Evolutionary conservation across 108 stramenopile genomes (phyloP).

Genomic region (Skeletonema costatum): DNA sequence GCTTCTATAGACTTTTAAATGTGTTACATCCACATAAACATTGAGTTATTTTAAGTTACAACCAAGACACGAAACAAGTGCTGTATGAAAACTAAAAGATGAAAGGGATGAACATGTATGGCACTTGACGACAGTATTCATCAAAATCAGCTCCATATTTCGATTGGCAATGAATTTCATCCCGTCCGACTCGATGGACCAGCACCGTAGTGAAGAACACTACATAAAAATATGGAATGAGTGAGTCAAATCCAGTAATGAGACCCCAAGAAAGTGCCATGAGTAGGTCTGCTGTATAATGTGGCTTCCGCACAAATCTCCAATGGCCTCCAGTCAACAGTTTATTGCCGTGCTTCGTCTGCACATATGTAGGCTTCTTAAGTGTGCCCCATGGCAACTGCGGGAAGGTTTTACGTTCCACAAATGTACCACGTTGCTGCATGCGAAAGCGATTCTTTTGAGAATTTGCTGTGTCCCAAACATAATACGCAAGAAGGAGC

Average conservation of each 20-base stretch:
- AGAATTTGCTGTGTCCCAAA: conserved; percentile 66
- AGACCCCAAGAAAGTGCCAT: conserved; percentile 65
- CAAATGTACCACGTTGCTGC: conserved; percentile 50
- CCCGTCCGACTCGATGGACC: conserved; percentile 54
- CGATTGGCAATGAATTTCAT: conserved; percentile 57
- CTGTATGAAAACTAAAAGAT: conserved; percentile 24
- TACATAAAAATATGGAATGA: conserved; percentile 61
- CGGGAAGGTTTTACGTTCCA: conserved; percentile 56
- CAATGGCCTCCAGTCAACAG: conserved; percentile 65
- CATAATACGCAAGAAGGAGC: conserved; percentile 55
- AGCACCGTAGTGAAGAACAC: conserved; percentile 56
- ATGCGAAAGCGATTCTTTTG: conserved; percentile 68
- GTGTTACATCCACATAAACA: not conserved
- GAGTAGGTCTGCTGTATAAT: conserved; percentile 61
- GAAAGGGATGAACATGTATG: conserved; percentile 59
- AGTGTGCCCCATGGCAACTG: conserved; percentile 62
- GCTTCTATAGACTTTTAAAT: conserved; percentile 35
- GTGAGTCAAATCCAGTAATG: conserved; percentile 48
- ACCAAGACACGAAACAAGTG: not conserved
- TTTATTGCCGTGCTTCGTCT: conserved; percentile 51
- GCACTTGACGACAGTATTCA: conserved; percentile 56
- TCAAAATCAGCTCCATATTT: conserved; percentile 63
- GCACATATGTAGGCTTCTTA: conserved; percentile 52
- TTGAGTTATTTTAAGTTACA: not conserved
- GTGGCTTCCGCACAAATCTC: conserved; percentile 51